phyloP scores from a whole-genome alignment of 176 grass and related monocot genomes.

The Oryza punctata region DNA sequence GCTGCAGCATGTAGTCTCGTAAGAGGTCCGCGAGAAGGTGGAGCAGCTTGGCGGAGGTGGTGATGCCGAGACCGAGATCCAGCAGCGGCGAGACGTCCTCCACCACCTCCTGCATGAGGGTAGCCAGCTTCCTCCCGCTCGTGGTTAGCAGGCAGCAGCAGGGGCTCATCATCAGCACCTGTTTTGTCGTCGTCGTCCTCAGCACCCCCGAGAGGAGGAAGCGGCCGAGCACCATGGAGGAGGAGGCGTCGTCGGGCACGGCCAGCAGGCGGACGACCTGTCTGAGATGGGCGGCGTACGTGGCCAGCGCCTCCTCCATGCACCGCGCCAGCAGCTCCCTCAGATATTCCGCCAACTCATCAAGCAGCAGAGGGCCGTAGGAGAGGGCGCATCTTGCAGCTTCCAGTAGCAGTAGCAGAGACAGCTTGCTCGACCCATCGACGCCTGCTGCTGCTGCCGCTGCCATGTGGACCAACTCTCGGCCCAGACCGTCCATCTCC shows the following conservation, averaged over 20 bases:
- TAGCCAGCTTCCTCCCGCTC: constrained; percentile 55
- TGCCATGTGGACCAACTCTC: constrained; percentile 28
- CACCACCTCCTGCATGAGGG: constrained; percentile 46
- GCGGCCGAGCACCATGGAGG: constrained; percentile 36
- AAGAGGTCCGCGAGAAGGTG: constrained; percentile 46
- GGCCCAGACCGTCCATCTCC: constrained; percentile 47
- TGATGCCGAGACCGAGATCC: constrained; percentile 33
- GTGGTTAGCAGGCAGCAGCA: constrained; percentile 53
- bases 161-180: too few relatives aligned
- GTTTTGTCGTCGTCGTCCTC: neutral
- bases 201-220: constrained; percentile 41
- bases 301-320: constrained; percentile 36
- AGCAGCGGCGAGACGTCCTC: constrained; percentile 45
- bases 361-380: constrained; percentile 28
- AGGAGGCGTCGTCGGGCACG: neutral
- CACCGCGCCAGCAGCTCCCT: constrained; percentile 31
- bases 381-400: constrained; percentile 36
- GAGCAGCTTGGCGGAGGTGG: neutral
- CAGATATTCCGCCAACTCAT: constrained; percentile 24
- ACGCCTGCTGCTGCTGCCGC: too few relatives aligned
- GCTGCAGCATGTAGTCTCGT: constrained; percentile 47
- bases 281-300: constrained; percentile 34
- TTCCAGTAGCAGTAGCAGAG: constrained; percentile 36
- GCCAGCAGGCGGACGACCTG: constrained; percentile 15
- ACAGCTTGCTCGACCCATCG: neutral